Evolutionary conservation across 208 protist species (phyloP).

Genomic region (Wallacemonas sp.): DNA sequence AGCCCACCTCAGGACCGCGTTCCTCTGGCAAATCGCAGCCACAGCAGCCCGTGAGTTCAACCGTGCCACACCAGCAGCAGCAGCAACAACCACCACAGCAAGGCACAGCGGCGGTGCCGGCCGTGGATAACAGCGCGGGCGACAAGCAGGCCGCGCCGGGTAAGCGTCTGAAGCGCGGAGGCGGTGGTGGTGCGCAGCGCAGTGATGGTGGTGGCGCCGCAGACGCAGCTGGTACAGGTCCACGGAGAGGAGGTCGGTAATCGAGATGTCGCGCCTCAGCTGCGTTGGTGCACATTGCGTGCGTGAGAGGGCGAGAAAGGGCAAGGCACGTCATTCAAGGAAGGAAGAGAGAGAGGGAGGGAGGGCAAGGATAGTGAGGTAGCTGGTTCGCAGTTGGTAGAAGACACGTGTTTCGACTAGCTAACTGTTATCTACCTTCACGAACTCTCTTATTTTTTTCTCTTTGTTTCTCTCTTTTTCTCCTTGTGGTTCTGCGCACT

Average conservation of each 20-base stretch:
- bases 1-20: conserved; percentile 18
- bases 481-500: no score
- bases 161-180: conserved; percentile 55
- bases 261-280: neutral
- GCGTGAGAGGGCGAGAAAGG: neutral
- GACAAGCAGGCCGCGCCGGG: conserved; percentile 24
- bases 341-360: neutral
- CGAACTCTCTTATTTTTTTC: neutral
- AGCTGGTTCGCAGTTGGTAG: no score
- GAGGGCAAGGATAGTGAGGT: neutral
- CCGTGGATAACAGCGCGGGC: conserved; percentile 42
- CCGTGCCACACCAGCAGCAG: conserved; percentile 19
- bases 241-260: neutral
- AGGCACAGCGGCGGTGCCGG: conserved; percentile 26
- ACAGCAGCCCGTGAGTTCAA: conserved; percentile 21
- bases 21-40: conserved; percentile 22
- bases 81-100: conserved; percentile 26
- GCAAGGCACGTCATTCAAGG: neutral
- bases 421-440: no score
- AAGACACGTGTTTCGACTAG: no score
- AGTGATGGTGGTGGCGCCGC: conserved; percentile 20
- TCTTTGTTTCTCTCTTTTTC: conserved; percentile 3
- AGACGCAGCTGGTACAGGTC: conserved; percentile 6
- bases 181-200: conserved; percentile 31
- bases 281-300: neutral